Evolutionary conservation across 768 basidiomycete species (phyloP).

Genomic region (Tulasnella sp.): DNA sequence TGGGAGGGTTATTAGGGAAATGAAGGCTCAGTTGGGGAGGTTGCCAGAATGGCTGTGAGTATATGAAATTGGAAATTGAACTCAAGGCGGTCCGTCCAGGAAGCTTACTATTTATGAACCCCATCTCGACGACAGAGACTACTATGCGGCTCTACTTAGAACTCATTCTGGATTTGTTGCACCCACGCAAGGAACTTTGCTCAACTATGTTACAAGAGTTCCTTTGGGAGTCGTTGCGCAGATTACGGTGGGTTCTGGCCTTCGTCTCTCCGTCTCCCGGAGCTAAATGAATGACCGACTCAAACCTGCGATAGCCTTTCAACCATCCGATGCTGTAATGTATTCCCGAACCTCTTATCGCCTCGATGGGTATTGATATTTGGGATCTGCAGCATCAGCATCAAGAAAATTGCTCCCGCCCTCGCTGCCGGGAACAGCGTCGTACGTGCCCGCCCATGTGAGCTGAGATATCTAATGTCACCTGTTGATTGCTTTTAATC

Average conservation of each 20-base stretch:
- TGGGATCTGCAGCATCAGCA: conserved; percentile 49
- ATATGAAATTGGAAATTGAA: neutral
- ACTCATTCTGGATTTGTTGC: conserved; percentile 63
- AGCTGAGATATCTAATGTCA: neutral
- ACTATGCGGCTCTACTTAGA: conserved; percentile 69
- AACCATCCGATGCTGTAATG: conserved; percentile 74
- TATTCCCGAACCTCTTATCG: neutral
- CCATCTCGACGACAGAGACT: conserved; percentile 50
- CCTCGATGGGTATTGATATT: neutral
- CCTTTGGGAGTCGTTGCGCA: conserved; percentile 88
- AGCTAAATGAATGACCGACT: neutral
- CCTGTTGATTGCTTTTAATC: neutral
- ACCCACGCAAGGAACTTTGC: conserved; percentile 71
- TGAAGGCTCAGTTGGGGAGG: conserved; percentile 71
- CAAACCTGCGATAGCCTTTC: conserved; percentile 55
- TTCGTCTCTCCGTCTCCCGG: neutral
- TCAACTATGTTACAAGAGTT: conserved; percentile 75
- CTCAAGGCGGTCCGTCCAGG: neutral
- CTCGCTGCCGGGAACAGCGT: conserved; percentile 82
- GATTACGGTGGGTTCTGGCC: conserved; percentile 57
- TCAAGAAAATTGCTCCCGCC: conserved; percentile 85
- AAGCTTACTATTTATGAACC: neutral
- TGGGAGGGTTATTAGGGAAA: conserved; percentile 75
- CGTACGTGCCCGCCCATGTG: conserved; percentile 38
- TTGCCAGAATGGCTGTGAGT: conserved; percentile 85